These are phyloP conservation scores for Mortierella hygrophila DNA, from an alignment of 192 early-diverging fungal species.

Conservation along the genomic window DNA sequence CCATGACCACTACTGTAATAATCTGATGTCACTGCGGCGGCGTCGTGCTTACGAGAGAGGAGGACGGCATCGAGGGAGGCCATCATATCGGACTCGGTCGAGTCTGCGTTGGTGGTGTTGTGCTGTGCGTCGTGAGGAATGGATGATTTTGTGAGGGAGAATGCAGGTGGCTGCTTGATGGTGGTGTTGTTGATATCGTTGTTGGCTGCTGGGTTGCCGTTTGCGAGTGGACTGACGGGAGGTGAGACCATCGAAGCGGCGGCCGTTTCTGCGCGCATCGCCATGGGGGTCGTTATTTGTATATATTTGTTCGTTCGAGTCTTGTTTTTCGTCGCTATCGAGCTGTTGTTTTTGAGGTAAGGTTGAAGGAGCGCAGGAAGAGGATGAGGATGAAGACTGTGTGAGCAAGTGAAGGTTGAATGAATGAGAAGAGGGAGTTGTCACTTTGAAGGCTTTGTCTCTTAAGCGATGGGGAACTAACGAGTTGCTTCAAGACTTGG, in stretches of 20 bases:
- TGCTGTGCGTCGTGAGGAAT: neutral
- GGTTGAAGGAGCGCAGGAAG: neutral
- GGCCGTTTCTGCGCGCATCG: conserved; percentile 3
- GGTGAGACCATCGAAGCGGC: conserved; percentile 30
- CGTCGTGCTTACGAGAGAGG: conserved; percentile 15
- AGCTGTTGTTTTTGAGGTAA: neutral
- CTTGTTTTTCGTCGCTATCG: neutral
- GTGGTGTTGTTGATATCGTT: neutral
- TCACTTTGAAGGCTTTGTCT: conserved; percentile 1
- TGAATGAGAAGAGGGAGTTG: neutral
- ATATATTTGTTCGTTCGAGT: neutral
- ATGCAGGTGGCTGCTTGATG: neutral
- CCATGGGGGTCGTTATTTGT: conserved; percentile 1
- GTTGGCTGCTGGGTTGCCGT: neutral
- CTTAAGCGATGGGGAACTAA: conserved; percentile 4
- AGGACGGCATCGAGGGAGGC: conserved; percentile 25
- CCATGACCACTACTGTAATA: conserved; percentile 43
- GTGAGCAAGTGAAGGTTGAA: neutral
- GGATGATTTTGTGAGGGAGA: neutral
- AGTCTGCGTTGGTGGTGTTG: neutral
- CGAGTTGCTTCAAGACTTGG: neutral
- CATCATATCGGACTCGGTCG: conserved; percentile 29
- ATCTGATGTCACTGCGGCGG: conserved; percentile 21
- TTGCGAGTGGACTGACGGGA: conserved; percentile 27
- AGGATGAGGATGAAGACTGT: neutral